A percentile compares a stretch with the other conserved stretches of the same genome.
Evolutionary conservation across 352 stramenopile species (phyloP).

Genomic region (Phytophthora boehmeriae): DNA sequence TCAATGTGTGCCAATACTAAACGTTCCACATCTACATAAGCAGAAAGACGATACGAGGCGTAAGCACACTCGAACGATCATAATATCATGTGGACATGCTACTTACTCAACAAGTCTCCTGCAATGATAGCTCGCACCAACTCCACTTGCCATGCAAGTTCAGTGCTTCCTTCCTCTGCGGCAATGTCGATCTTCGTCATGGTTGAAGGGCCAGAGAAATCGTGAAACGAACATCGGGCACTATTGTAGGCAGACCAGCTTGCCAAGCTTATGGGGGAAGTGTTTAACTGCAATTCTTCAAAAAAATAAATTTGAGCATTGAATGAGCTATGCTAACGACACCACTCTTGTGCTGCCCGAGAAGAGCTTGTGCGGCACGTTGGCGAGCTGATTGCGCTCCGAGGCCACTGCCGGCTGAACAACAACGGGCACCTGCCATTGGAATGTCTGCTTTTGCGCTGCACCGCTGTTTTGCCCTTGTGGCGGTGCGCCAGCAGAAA

Average conservation of each 20-base stretch:
- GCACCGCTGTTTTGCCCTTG: not conserved
- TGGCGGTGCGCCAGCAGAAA: conserved; percentile 36
- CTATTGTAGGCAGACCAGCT: too few relatives aligned
- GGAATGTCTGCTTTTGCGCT: conserved; percentile 45
- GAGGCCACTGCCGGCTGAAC: conserved; percentile 38
- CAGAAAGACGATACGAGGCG: not conserved
- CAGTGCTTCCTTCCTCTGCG: conserved; percentile 18
- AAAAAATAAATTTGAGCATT: not conserved
- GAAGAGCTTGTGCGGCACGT: conserved; percentile 64
- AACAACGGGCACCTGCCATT: conserved; percentile 63
- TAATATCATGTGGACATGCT: not conserved
- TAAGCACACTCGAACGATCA: not conserved
- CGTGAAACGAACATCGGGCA: too few relatives aligned
- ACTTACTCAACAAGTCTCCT: conserved; percentile 36
- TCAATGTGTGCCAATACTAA: conserved; percentile 54
- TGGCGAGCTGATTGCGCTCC: conserved; percentile 45
- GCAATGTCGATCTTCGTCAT: conserved; percentile 23
- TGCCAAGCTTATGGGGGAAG: too few relatives aligned
- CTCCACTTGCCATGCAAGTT: conserved; percentile 31
- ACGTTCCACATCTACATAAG: conserved; percentile 35
- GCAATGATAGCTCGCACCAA: conserved; percentile 36
- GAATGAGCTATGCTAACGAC: conserved; percentile 12
- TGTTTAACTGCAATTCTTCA: too few relatives aligned
- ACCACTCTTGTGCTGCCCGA: conserved; percentile 42
- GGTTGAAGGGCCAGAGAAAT: too few relatives aligned